Percentiles rank a stretch among this genome's conserved stretches.
Evolutionary conservation across 768 basidiomycete genomes (phyloP).

Genomic region (Kwoniella dejecticola): DNA sequence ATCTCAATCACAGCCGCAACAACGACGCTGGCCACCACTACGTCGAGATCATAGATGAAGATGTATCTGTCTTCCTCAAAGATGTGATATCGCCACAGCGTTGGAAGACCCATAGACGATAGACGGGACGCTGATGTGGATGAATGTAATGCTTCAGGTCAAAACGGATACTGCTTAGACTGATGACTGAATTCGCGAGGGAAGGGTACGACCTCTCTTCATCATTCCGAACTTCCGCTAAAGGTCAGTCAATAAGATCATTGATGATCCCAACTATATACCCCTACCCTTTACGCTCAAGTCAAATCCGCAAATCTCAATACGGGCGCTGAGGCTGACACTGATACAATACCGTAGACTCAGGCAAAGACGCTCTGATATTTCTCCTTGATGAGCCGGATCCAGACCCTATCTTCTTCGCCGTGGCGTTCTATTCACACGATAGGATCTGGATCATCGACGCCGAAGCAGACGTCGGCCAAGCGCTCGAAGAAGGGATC

Average conservation of each 20-base stretch:
- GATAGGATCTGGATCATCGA: conserved; percentile 51
- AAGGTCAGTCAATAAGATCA: conserved; percentile 32
- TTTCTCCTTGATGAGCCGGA: conserved; percentile 42
- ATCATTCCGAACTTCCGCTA: conserved; percentile 44
- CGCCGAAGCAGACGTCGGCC: conserved; percentile 48
- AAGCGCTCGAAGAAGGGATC: conserved; percentile 45
- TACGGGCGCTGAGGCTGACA: too few relatives aligned
- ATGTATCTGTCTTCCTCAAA: too few relatives aligned
- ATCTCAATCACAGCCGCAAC: too few relatives aligned
- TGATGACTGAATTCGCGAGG: conserved; percentile 46
- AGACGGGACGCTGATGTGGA: too few relatives aligned
- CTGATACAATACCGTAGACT: conserved; percentile 24
- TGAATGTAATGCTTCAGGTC: conserved; percentile 22
- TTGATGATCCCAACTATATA: too few relatives aligned
- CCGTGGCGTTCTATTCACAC: conserved; percentile 42
- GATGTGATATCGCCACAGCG: too few relatives aligned
- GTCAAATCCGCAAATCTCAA: too few relatives aligned
- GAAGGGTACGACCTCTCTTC: conserved; percentile 42
- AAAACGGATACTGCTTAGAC: conserved; percentile 42
- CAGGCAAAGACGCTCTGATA: conserved; percentile 46
- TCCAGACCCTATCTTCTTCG: conserved; percentile 49
- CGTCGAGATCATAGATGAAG: too few relatives aligned
- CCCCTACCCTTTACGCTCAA: too few relatives aligned
- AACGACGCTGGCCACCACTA: too few relatives aligned
- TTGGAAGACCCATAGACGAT: too few relatives aligned